Evolutionary conservation across 345 rosid species (phyloP).

Genomic region (Ceriops decandra): DNA sequence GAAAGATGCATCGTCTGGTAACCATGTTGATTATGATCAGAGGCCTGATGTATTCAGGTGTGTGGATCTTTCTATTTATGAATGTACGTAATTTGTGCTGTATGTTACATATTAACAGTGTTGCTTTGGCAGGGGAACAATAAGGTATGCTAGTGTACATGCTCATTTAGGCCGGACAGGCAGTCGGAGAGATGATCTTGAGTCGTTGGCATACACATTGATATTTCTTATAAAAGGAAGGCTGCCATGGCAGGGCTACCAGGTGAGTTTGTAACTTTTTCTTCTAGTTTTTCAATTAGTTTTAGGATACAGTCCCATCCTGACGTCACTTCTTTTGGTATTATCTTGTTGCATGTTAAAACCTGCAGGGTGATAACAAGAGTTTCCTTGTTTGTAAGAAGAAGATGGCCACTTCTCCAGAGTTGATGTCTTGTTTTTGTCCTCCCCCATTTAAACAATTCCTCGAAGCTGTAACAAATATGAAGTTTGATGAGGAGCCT

Average conservation of each 20-base stretch:
- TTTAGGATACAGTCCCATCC: not conserved
- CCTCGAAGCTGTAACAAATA: constrained; percentile 29
- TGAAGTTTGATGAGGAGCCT: constrained; percentile 38
- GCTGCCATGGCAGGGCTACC: constrained; percentile 36
- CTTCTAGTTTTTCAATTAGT: not conserved
- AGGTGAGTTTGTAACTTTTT: constrained; percentile 10
- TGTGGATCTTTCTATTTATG: not conserved
- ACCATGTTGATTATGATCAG: constrained; percentile 36
- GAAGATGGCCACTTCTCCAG: constrained; percentile 35
- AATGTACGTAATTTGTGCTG: not conserved
- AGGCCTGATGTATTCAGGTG: constrained; percentile 33
- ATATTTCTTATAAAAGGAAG: constrained; percentile 32
- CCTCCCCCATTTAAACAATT: constrained; percentile 31
- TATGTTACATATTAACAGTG: not conserved
- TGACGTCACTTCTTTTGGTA: not conserved
- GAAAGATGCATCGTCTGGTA: constrained; percentile 30
- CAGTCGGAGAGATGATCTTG: constrained; percentile 36
- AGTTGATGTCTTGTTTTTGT: constrained; percentile 31
- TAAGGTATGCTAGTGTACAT: constrained; percentile 35
- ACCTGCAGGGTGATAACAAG: constrained; percentile 29
- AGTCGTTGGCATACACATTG: constrained; percentile 33
- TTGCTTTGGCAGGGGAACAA: constrained; percentile 25
- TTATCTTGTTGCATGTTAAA: constrained; percentile 3
- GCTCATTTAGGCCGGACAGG: constrained; percentile 35
- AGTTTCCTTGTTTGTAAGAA: constrained; percentile 34